Conservation (phyloP, 768 basidiomycete species). For the Leccinum aurantiacum region DNA sequence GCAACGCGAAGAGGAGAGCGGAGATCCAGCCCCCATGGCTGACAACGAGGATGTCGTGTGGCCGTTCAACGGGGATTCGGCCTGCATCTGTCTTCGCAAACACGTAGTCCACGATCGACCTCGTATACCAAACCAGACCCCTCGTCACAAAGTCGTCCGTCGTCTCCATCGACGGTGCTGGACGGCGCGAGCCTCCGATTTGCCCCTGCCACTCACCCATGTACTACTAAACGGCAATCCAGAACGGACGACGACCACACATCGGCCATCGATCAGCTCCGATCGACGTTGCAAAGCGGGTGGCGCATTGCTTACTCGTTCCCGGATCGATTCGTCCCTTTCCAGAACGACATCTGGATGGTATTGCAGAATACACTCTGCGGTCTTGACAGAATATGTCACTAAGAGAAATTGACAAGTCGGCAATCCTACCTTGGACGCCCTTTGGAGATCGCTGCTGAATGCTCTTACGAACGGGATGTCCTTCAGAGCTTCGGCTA, state of each 20-base stretch:
- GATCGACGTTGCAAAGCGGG: background rate
- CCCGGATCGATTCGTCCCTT: constrained; percentile 52
- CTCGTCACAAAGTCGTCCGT: constrained; percentile 45
- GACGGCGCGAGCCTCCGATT: constrained; percentile 12
- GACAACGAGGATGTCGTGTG: constrained; percentile 50
- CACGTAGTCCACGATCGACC: constrained; percentile 38
- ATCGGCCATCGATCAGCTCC: background rate
- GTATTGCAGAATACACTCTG: constrained; percentile 55
- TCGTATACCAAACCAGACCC: constrained; percentile 63
- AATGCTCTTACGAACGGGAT: constrained; percentile 59
- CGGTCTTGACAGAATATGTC: constrained; percentile 48
- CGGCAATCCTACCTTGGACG: constrained; percentile 52
- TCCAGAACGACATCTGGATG: constrained; percentile 49
- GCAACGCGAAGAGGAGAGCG: constrained; percentile 48
- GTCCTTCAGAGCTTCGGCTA: constrained; percentile 52
- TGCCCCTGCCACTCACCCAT: constrained; percentile 65
- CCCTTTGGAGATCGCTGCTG: constrained; percentile 72
- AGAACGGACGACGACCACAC: constrained; percentile 1
- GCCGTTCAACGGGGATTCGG: constrained; percentile 29
- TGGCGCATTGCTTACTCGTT: constrained; percentile 49
- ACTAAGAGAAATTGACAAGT: background rate
- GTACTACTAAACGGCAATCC: constrained; percentile 37
- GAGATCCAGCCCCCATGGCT: constrained; percentile 69
- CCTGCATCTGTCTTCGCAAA: constrained; percentile 16
- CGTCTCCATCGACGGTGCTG: constrained; percentile 27